Percentiles rank a stretch among this genome's conserved stretches.
Conservation (phyloP, 768 basidiomycete species). For the Tricholoma flavovirens region DNA sequence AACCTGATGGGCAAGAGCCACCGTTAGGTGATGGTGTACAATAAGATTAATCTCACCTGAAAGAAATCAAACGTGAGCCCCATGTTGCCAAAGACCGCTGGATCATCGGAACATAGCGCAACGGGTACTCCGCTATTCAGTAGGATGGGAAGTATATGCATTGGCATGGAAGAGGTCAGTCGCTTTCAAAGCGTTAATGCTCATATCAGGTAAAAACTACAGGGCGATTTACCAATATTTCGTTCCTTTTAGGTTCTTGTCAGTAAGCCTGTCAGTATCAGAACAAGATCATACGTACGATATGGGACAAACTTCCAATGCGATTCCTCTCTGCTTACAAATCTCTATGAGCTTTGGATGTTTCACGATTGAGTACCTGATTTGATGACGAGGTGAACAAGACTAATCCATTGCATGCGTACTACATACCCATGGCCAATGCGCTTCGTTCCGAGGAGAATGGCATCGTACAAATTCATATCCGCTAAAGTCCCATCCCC, state of each 20-base stretch:
- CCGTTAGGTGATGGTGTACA: not conserved
- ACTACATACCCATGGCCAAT: constrained; percentile 70
- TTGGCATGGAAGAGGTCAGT: constrained; percentile 72
- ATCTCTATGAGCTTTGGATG: constrained; percentile 68
- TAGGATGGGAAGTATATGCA: constrained; percentile 69
- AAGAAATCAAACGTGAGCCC: constrained; percentile 76
- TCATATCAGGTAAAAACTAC: not conserved
- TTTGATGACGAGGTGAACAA: not conserved
- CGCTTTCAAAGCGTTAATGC: constrained; percentile 34
- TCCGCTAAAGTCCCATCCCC: constrained; percentile 72
- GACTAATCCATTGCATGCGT: not conserved
- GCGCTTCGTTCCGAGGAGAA: constrained; percentile 70
- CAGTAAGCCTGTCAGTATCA: not conserved
- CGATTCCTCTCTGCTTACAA: constrained; percentile 57
- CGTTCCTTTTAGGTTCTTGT: constrained; percentile 42
- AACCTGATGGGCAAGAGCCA: constrained; percentile 32
- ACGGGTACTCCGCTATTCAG: constrained; percentile 72
- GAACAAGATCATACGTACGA: constrained; percentile 56
- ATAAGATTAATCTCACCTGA: constrained; percentile 40
- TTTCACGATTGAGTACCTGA: constrained; percentile 68
- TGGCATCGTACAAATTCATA: constrained; percentile 71
- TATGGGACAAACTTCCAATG: constrained; percentile 75
- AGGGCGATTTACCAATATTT: constrained; percentile 50
- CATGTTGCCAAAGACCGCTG: constrained; percentile 71
- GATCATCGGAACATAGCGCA: constrained; percentile 70